Conservation (phyloP, 192 early-diverging fungal species). For the Umbelopsis sp. region DNA sequence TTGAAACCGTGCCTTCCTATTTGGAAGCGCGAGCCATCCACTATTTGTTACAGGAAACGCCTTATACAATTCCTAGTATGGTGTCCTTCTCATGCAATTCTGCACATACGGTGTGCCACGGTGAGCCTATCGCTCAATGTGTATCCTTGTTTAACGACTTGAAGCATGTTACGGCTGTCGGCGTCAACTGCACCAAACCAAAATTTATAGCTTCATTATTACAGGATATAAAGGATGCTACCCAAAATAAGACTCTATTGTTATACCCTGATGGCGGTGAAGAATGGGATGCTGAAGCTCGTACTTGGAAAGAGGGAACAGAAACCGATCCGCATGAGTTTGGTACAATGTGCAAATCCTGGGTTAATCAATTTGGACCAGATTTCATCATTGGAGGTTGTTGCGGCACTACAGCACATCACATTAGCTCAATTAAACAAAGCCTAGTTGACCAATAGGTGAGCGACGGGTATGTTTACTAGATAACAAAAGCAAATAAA, state of each 20-base stretch:
- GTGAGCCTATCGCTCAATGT: constrained; percentile 50
- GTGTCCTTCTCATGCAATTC: constrained; percentile 59
- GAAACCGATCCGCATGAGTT: constrained; percentile 33
- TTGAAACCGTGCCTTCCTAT: constrained; percentile 71
- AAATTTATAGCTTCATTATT: constrained; percentile 29
- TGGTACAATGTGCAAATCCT: constrained; percentile 32
- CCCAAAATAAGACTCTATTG: constrained; percentile 37
- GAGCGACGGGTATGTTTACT: neutral
- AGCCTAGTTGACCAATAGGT: neutral
- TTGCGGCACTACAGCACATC: constrained; percentile 55
- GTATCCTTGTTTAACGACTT: constrained; percentile 30
- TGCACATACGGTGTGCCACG: constrained; percentile 38
- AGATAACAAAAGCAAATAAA: no score
- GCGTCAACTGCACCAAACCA: constrained; percentile 69
- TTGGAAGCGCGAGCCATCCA: constrained; percentile 56
- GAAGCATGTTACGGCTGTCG: constrained; percentile 48
- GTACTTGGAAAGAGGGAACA: constrained; percentile 32
- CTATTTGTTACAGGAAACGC: constrained; percentile 30
- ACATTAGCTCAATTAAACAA: constrained; percentile 37
- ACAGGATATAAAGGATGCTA: neutral
- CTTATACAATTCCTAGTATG: constrained; percentile 49
- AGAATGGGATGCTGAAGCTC: constrained; percentile 40
- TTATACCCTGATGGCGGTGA: constrained; percentile 59
- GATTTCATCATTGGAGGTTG: constrained; percentile 59
- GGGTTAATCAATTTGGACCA: constrained; percentile 40